Evolutionary conservation across 1,139 yeast genomes (phyloP), one percentile per base, ranked within the genome.

Genomic region (Kodamaea plutei): DNA sequence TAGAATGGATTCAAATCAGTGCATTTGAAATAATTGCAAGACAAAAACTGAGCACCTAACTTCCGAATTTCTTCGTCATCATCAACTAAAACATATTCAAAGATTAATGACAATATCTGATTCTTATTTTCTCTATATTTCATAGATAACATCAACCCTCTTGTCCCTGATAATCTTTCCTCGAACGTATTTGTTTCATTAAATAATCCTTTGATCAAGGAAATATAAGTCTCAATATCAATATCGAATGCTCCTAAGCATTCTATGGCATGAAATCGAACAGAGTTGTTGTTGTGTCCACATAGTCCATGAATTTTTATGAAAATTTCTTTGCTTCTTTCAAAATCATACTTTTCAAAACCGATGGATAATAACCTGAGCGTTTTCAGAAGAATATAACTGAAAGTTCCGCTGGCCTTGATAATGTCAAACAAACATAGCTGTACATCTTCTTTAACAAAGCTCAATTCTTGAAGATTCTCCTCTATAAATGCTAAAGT

Each of bases 41-140:
- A 51, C 9, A 71, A 39, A 33, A 54, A 56, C 3, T 40, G 25
- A 0, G 77, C 54, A 1, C 76, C 64, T 3, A 47, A 16, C 1
- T 43, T 39, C 43, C 83, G 56, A 8, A 77, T 58, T 7, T 58
- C 69, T 6, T 62, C 68, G 40, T 79, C 84, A 45, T 82, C 91
- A 50, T 83, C 93, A 31, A 65, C 60, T 10, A 79, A 50, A 37
- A 62, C 69, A 10, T 26, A 21, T 12, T 33, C 25, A 8, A 43
- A 28, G 23, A 44, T 33, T 6, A 30, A 11, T 6, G 28, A n/a
- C 9, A 26, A 23, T 5, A 28, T 8, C 14, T 15, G 18, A 13
- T 28, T 25, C 8, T 23, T 21, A 2, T 8, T 16, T 9, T 18
- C 11, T 2, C 15, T 25, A 6, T 34, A 36, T 12, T 18, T 12